Conservation (phyloP, 257 asterid genomes). For the Lantana camara region DNA sequence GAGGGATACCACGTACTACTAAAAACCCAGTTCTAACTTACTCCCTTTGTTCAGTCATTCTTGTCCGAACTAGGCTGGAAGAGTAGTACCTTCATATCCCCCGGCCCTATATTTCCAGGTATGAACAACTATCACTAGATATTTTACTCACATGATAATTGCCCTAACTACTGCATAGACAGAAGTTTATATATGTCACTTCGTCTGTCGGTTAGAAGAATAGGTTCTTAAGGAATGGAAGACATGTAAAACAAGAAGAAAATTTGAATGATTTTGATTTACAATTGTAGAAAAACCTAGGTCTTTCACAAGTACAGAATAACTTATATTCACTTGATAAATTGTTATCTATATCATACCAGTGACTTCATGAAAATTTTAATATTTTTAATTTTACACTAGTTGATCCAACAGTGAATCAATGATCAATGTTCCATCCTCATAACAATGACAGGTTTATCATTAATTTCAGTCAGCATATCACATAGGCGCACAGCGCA, state of each 20-base stretch:
- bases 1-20: no score
- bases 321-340: not conserved
- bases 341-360: not conserved
- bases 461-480: slow-evolving; percentile 5
- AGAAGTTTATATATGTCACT: slow-evolving; percentile 4
- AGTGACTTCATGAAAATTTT: slow-evolving; percentile 14
- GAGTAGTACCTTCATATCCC: not conserved
- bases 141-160: slow-evolving; percentile 11
- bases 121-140: not conserved
- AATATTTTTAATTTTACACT: not conserved
- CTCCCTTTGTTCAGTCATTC: no score
- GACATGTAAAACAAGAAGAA: not conserved
- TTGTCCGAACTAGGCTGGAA: no score
- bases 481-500: slow-evolving; percentile 10
- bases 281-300: not conserved
- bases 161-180: not conserved
- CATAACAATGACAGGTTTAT: slow-evolving; percentile 14
- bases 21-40: no score
- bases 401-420: slow-evolving; percentile 18
- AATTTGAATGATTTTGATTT: not conserved
- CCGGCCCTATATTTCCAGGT: not conserved
- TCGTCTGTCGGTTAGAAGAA: not conserved
- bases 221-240: not conserved
- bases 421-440: slow-evolving; percentile 23
- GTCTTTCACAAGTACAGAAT: not conserved